A percentile compares a stretch with the other conserved stretches of the same genome.
Evolutionary conservation across 805 yeast species (phyloP).

Genomic region (Limtongia smithiae): DNA sequence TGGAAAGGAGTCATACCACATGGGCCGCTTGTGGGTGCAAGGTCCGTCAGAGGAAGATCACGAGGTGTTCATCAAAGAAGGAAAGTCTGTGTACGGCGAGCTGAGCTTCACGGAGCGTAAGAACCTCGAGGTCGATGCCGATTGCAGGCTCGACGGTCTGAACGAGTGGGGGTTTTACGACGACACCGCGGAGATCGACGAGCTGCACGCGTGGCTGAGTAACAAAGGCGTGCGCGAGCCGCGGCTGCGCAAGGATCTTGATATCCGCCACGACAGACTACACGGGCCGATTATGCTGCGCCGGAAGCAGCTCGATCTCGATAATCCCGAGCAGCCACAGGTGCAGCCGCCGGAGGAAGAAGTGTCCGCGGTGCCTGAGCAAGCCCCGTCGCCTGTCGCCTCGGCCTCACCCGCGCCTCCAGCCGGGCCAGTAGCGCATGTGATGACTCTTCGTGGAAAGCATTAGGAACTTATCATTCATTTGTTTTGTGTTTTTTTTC

Average conservation of each 20-base stretch:
- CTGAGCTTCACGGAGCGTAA: slow-evolving; percentile 20
- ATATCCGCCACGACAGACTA: slow-evolving; percentile 51
- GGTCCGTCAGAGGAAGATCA: slow-evolving; percentile 67
- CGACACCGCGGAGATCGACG: slow-evolving; percentile 52
- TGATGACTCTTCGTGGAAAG: too few species aligned
- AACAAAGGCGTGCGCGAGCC: slow-evolving; percentile 74
- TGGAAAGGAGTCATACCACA: slow-evolving; percentile 56
- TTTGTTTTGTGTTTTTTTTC: too few species aligned
- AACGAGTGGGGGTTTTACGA: slow-evolving; percentile 73
- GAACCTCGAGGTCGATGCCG: slow-evolving; percentile 8
- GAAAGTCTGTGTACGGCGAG: slow-evolving; percentile 23
- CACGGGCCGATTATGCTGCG: slow-evolving; percentile 56
- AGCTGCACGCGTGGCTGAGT: slow-evolving; percentile 62
- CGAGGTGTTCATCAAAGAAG: slow-evolving; percentile 37
- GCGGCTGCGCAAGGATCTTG: slow-evolving; percentile 58
- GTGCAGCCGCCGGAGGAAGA: too few species aligned
- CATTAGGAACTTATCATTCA: too few species aligned
- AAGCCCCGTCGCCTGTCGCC: too few species aligned
- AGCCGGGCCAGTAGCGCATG: too few species aligned
- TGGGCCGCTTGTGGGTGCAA: slow-evolving; percentile 87
- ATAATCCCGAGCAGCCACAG: too few species aligned
- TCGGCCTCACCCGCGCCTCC: too few species aligned
- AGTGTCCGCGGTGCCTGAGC: too few species aligned
- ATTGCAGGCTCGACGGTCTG: neutral
- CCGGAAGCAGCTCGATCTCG: too few species aligned